Percentiles rank a stretch among this genome's conserved stretches.
Evolutionary conservation across 2,329 filamentous ascomycete species (phyloP).

Genomic region (Cladobotryum mycophilum): DNA sequence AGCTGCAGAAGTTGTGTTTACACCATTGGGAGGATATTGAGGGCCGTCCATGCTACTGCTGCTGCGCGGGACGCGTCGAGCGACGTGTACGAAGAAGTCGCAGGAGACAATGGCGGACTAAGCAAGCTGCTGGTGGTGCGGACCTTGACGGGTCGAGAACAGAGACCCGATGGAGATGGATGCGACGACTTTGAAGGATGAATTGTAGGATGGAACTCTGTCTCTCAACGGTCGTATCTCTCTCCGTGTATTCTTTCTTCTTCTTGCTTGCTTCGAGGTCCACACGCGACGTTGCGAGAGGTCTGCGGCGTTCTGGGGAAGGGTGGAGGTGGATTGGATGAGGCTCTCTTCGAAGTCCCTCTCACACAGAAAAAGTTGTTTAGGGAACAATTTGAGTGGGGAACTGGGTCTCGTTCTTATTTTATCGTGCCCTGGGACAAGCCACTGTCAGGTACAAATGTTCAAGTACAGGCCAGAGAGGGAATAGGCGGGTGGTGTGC

Average conservation of each 20-base stretch:
- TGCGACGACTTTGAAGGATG: conserved; percentile 13
- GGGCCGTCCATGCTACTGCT: conserved; percentile 51
- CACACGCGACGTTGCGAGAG: conserved; percentile 21
- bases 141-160: background rate
- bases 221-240: too few species aligned
- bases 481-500: conserved; percentile 9
- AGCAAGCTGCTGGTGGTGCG: background rate
- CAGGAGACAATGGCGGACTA: conserved; percentile 5
- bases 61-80: conserved; percentile 30
- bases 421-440: conserved; percentile 25
- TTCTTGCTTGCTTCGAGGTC: conserved; percentile 11
- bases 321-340: conserved; percentile 26
- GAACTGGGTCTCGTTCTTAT: conserved; percentile 39
- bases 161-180: conserved; percentile 8
- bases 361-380: conserved; percentile 23
- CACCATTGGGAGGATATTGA: conserved; percentile 49
- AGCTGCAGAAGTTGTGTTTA: conserved; percentile 46
- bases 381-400: conserved; percentile 43
- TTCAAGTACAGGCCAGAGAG: conserved; percentile 16
- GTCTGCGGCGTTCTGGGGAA: conserved; percentile 25
- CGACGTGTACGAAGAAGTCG: conserved; percentile 4
- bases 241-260: background rate
- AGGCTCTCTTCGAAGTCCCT: conserved; percentile 28
- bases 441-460: conserved; percentile 17
- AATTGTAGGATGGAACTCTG: conserved; percentile 11